A percentile compares a stretch with the other conserved stretches of the same genome.
Evolutionary conservation across 495 filamentous ascomycete genomes (phyloP).

Genomic region (Neurospora cerealis): DNA sequence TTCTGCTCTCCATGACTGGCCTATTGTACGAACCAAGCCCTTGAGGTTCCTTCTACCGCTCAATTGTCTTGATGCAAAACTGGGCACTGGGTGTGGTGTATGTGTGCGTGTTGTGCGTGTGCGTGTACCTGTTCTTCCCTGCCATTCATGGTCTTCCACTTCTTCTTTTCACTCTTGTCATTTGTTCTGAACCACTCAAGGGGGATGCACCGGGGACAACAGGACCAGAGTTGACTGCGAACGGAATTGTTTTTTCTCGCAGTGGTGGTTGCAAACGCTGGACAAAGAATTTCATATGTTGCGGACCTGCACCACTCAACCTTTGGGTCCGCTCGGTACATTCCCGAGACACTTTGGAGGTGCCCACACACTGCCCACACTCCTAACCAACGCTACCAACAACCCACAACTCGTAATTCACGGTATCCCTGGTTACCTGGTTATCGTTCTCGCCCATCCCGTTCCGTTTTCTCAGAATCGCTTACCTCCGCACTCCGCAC

Average conservation of each 20-base stretch:
- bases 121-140: neutral
- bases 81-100: constrained; percentile 1
- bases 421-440: neutral
- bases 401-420: neutral
- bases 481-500: constrained; percentile 13
- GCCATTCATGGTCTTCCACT: neutral
- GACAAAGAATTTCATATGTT: constrained; percentile 15
- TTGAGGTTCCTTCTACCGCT: neutral
- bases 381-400: too few species aligned
- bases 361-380: too few species aligned
- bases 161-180: neutral
- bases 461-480: neutral
- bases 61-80: neutral
- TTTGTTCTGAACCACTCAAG: neutral
- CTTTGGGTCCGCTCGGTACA: constrained; percentile 20
- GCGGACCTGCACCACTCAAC: constrained; percentile 6
- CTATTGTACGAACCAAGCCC: neutral
- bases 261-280: constrained; percentile 25
- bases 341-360: constrained; percentile 30
- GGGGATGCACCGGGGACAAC: neutral
- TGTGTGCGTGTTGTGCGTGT: neutral
- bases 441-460: neutral
- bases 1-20: neutral
- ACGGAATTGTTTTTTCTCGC: constrained; percentile 11
- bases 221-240: constrained; percentile 6